Base-by-base conservation (phyloP, 768 basidiomycete species). In the Xerocomus potaroensis region DNA sequence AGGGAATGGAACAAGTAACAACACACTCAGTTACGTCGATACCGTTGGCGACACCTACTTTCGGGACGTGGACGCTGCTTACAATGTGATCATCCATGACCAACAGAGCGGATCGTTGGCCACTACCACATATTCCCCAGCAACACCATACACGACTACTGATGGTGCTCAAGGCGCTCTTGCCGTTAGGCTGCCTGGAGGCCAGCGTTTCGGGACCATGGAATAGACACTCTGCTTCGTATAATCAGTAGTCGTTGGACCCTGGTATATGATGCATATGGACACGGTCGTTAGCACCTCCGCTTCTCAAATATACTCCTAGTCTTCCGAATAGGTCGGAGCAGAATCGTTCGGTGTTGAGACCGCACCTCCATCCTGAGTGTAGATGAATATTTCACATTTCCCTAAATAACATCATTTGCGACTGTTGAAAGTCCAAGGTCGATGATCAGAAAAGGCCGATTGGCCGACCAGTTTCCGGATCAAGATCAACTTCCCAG, bases 401-500 rank as follows among this genome's bases (percentile, higher is more conserved):
- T 45, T 43, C 39, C 19, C n/a, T n/a, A n/a, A n/a, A n/a, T n/a
- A n/a, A n/a, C n/a, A n/a, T n/a, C 46, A 34, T 38, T 41, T 29
- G 39, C 54, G 48, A 47, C 55, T 43, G 49, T 64, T 58, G 51
- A 55, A 56, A 55, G 44, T 50, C 24, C 27, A 35, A 43, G 22
- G 23, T n/a, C 22, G 34, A 10, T 32, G 16, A 35, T 48, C 63
- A 95, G 77, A 94, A 96, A 44, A 96, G 74, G 35, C 93, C 93
- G 48, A 91, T 73, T 37, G 92, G 90, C 33, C 81, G 76, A 43
- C 93, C 93, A 3, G 82, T 81, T 59, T 87, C 80, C 22, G 78
- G 74, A 63, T 91, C 86, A 14, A 92, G 75, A 24, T 80, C 86
- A 53, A 91, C 89, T 67, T 92, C 90, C 89, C 89, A 92, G 75